Evolutionary conservation across 768 basidiomycete genomes (phyloP), one percentile per base, ranked within the genome.

Genomic region (Nidularia pulvinata): DNA sequence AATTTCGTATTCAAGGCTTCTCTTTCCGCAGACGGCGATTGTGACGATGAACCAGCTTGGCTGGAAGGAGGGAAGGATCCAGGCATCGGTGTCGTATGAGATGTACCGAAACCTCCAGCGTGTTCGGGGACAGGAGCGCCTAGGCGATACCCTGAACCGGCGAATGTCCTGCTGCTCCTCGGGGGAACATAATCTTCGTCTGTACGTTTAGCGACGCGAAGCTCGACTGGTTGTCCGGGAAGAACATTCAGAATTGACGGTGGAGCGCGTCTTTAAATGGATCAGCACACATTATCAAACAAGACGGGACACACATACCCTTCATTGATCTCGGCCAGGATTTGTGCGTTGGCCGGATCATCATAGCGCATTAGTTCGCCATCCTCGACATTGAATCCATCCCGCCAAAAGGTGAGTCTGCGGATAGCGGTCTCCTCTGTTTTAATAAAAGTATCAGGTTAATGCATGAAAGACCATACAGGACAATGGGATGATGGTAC

Each of bases 331-430:
- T 91, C 86, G 1, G 77, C 75, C 6, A 98, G 74, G 9, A 93
- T 69, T 50, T 80, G 78, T 42, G 82, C 76, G 57, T 94, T 85
- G 14, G 73, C 76, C 0, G 92, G 91, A 56, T 95, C 85, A 53
- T 91, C 88, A 65, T 97, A 97, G 19, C 80, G 75, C 81, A 91
- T 81, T 51, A 98, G 74, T 33, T 87, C 86, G 5, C 94, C 93
- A 57, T 94, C 92, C 62, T 97, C 92, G 45, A 98, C 82, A 46
- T 86, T 86, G 70, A 97, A 98, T 0, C 97, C 97, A 55, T 98
- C 82, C 42, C 86, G 80, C 96, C 96, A 98, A 72, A 98, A 91
- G 0, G 89, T 95, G 43, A 98, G 73, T 52, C 82, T 79, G 7
- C 95, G 85, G 47, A 86, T 81, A 0, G 78, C 88, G 3, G 81